Base-by-base conservation (phyloP, 768 basidiomycete genomes). In the Epithele typhae region DNA sequence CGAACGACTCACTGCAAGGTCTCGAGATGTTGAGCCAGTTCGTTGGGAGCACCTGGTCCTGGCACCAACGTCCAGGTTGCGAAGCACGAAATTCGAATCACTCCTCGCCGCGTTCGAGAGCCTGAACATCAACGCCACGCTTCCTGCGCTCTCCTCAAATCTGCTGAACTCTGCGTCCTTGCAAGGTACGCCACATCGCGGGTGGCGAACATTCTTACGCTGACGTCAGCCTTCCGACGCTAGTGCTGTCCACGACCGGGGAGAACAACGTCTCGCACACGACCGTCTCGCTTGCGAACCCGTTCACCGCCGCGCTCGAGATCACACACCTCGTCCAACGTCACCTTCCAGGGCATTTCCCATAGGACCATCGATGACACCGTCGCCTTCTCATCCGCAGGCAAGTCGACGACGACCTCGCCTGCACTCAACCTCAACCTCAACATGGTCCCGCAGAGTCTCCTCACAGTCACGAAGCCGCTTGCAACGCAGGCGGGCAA, bases 391-490 rank as follows among this genome's bases (percentile, higher is more conserved):
- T 61, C 59, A 10, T 68, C 76, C 0, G 56, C 70, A 5, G 80
- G 82, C 9, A 78, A 80, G 49, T 64, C 71, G 4, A 76, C 71
- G 3, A 81, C 76, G 2, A 64, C 68, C 25, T 84, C 82, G 2
- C 84, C 86, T 6, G 59, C 59, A 5, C 66, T 88, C 48, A 65
- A 79, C 48, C 64, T 87, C 44, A 65, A 78, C 55, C 76, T 87
- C 76, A 84, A 87, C 59, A 74, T 81, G 52, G 79, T 85, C 52
- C 83, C 84, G 17, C 62, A 77, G 8, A 66, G 75, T n/a, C 67
- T 89, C 30, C 87, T 89, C 61, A 82, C 84, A 0, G 67, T 88
- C 19, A 82, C 83, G 25, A 76, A 84, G n/a, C 68, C 72, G 4
- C 71, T 87, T 10, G 83, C 83, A 3, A 71, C 81, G 11, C 71